These are phyloP conservation scores for Escovopsis sp. DNA, from an alignment of 2,329 filamentous ascomycete species.

Conservation along the genomic window DNA sequence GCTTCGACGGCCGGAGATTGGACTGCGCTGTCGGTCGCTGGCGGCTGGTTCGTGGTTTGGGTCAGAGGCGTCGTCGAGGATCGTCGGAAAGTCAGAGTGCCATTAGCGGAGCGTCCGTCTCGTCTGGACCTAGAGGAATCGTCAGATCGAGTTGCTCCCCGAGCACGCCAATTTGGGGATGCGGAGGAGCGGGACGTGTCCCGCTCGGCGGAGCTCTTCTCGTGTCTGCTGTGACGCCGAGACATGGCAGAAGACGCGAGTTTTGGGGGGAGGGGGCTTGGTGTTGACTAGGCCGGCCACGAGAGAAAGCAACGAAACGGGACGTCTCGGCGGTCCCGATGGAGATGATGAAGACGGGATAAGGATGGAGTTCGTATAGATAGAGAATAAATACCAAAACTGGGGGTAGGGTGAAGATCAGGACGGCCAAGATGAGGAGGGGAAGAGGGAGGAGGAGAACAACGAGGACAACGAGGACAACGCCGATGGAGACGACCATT, in stretches of 20 bases:
- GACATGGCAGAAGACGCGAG: neutral
- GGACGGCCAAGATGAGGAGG: too few species aligned
- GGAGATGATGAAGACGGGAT: too few species aligned
- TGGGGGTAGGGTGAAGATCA: too few species aligned
- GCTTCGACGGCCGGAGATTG: conserved; percentile 23
- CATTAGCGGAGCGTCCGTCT: conserved; percentile 43
- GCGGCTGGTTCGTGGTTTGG: conserved; percentile 24
- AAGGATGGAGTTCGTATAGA: too few species aligned
- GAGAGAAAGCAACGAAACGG: too few species aligned
- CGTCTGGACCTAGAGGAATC: conserved; percentile 35
- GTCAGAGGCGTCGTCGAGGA: conserved; percentile 42
- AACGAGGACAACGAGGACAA: too few species aligned
- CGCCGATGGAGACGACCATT: too few species aligned
- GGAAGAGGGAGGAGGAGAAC: too few species aligned
- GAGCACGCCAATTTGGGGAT: conserved; percentile 1
- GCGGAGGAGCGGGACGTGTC: neutral
- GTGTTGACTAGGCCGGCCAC: too few species aligned
- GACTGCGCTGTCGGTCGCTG: conserved; percentile 23
- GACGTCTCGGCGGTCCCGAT: too few species aligned
- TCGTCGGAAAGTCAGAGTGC: conserved; percentile 50
- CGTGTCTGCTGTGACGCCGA: neutral
- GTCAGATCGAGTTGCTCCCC: conserved; percentile 4
- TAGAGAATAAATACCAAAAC: too few species aligned
- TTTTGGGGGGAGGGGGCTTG: too few species aligned
- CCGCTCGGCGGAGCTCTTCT: neutral